These are phyloP conservation scores for Solanum clarkiae DNA, from an alignment of 257 asterid species.

Conservation along the genomic window DNA sequence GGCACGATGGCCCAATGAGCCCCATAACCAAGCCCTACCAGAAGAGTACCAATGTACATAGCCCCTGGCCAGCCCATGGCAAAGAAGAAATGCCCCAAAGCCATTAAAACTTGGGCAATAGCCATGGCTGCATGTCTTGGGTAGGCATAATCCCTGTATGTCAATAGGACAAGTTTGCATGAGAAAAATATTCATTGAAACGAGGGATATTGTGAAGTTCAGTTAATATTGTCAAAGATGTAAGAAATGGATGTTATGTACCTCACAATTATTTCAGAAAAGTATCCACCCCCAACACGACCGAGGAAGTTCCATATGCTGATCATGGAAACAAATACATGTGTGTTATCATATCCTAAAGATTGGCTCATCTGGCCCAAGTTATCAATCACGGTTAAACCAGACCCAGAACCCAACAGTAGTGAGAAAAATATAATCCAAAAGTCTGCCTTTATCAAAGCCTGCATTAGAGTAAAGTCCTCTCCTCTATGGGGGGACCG, in stretches of 20 bases:
- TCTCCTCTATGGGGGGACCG: conserved; percentile 44
- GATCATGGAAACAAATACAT: conserved; percentile 45
- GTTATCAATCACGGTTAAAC: conserved; percentile 42
- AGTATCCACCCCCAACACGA: conserved; percentile 46
- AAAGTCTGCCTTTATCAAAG: conserved; percentile 40
- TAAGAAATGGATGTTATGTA: not conserved
- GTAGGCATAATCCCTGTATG: conserved; percentile 65
- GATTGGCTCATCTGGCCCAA: conserved; percentile 54
- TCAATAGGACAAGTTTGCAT: not conserved
- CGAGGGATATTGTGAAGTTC: not conserved
- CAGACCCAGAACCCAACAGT: conserved; percentile 43
- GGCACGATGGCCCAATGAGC: conserved; percentile 98
- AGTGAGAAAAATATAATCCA: conserved; percentile 45
- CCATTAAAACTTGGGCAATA: conserved; percentile 68
- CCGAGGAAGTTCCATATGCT: conserved; percentile 56
- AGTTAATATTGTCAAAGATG: not conserved
- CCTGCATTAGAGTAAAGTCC: conserved; percentile 37
- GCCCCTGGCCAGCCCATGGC: conserved; percentile 95
- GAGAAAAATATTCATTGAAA: not conserved
- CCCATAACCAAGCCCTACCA: conserved; percentile 91
- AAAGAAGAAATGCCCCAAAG: conserved; percentile 67
- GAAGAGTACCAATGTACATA: conserved; percentile 78
- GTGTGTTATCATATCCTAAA: conserved; percentile 34
- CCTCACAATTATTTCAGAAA: conserved; percentile 43
- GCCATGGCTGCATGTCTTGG: conserved; percentile 82